These are phyloP conservation scores for Haplosporangium sp. DNA, from an alignment of 371 early-diverging fungal genomes.

Conservation along the genomic window DNA sequence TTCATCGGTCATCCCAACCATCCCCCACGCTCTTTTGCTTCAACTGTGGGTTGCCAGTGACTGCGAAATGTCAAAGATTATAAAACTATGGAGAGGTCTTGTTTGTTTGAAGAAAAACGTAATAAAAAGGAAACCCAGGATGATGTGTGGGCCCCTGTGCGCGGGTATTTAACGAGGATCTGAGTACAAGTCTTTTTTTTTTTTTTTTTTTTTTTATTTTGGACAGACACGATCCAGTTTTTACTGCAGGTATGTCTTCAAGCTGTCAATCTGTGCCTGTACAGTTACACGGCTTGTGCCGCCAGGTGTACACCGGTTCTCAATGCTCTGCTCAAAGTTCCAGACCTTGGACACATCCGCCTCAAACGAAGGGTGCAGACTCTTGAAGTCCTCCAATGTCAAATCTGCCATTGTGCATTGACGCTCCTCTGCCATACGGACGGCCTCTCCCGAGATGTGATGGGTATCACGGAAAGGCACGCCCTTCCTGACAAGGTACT, in stretches of 20 bases:
- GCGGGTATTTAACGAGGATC: neutral
- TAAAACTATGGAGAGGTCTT: neutral
- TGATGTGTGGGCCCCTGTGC: neutral
- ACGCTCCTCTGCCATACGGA: slow-evolving; percentile 91
- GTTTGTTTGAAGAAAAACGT: no score
- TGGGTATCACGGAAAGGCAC: slow-evolving; percentile 99
- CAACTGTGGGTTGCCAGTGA: no score
- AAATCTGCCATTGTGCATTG: slow-evolving; percentile 75
- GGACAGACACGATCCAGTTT: neutral
- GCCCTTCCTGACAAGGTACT: slow-evolving; percentile 92
- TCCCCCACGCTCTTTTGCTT: no score
- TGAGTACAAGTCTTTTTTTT: neutral
- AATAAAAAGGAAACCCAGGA: neutral
- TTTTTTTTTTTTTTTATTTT: neutral
- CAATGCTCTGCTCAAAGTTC: slow-evolving; percentile 90
- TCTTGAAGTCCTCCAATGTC: slow-evolving; percentile 79
- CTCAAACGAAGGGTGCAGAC: slow-evolving; percentile 84
- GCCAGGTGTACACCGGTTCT: slow-evolving; percentile 87
- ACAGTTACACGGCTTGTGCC: slow-evolving; percentile 90
- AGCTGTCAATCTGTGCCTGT: slow-evolving; percentile 76
- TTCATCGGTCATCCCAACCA: no score
- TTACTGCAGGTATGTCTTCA: slow-evolving; percentile 74
- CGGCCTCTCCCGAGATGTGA: slow-evolving; percentile 96
- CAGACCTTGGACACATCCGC: slow-evolving; percentile 84
- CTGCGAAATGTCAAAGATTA: no score